Evolutionary conservation across 2,329 filamentous ascomycete genomes (phyloP), one percentile per base, ranked within the genome.

Genomic region (Paecilomyces sp.): DNA sequence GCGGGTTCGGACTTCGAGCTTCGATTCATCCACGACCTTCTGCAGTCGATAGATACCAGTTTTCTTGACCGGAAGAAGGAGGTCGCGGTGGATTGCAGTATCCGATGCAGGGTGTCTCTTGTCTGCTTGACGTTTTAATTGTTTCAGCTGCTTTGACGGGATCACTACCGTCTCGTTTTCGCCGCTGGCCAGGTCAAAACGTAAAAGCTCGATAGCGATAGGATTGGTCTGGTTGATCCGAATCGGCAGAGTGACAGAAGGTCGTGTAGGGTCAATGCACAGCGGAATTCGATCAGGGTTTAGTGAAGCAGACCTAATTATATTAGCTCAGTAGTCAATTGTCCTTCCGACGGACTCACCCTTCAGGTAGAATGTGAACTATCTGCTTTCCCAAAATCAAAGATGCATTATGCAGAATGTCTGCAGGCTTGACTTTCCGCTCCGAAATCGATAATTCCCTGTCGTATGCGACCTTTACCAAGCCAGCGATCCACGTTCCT

Each of bases 371-470:
- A 70, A 99, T 96, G 72, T 99, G 94, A 75, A 99, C 93, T 67
- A 97, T 96, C 77, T 97, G 92, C 74, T 92, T 94, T 70, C 94
- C 94, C 77, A 96, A 84, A 64, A 99, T 97, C 69, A 97, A 83
- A 24, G 92, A 96, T 33, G 91, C 85, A 72, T 97, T 97, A 72
- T 97, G 91, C 62, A 96, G 80, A 64, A 99, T 92, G 63, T 85
- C 88, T 30, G 88, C 89, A 15, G 92, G 86, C 71, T 96, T 96
- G 71, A 99, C 93, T 70, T 88, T 91, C 65, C 89, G 87, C 74
- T 97, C 95, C n/a, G 91, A 94, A 65, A 99, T 89, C 57, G 93
- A 91, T 62, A 96, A 78, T 76, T 99, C 94, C 69, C 91, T 88
- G 72, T 97, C 92, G 78, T 94, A 97, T 56, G 97, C 83, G 63